Conservation (phyloP, 805 yeast species). For the Schwanniomyces sp. region DNA sequence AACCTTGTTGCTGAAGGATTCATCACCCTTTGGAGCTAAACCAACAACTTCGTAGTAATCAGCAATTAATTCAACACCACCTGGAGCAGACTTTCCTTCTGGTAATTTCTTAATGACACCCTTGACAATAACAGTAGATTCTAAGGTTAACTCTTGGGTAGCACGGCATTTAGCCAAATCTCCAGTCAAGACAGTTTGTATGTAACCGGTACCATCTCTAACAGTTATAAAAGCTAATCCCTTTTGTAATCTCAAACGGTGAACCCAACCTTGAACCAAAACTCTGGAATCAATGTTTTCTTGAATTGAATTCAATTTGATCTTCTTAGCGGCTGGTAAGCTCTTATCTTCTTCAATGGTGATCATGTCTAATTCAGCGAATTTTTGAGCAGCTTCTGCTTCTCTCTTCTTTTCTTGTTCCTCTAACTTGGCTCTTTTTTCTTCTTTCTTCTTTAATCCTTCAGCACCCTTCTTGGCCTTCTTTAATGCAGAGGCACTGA, state of each 20-base stretch:
- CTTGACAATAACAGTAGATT: constrained; percentile 75
- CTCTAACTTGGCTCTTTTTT: constrained; percentile 59
- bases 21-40: constrained; percentile 95
- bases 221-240: constrained; percentile 87
- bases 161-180: constrained; percentile 89
- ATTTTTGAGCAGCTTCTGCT: constrained; percentile 65
- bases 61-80: constrained; percentile 90
- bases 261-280: constrained; percentile 90
- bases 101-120: constrained; percentile 85
- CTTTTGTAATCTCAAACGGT: constrained; percentile 89
- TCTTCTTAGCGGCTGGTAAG: constrained; percentile 65
- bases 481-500: constrained; percentile 87
- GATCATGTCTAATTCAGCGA: constrained; percentile 76
- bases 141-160: constrained; percentile 83
- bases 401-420: constrained; percentile 59
- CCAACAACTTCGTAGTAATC: constrained; percentile 90
- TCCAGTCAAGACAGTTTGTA: constrained; percentile 87
- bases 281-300: constrained; percentile 68
- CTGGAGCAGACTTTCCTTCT: constrained; percentile 96
- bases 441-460: constrained; percentile 79
- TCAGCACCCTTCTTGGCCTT: constrained; percentile 97
- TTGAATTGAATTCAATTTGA: constrained; percentile 61
- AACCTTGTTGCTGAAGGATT: constrained; percentile 89
- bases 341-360: constrained; percentile 70
- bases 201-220: constrained; percentile 92